Evolutionary conservation across 2,329 filamentous ascomycete genomes (phyloP), one percentile per base, ranked within the genome.

Genomic region (Monosporascus cannonballus): DNA sequence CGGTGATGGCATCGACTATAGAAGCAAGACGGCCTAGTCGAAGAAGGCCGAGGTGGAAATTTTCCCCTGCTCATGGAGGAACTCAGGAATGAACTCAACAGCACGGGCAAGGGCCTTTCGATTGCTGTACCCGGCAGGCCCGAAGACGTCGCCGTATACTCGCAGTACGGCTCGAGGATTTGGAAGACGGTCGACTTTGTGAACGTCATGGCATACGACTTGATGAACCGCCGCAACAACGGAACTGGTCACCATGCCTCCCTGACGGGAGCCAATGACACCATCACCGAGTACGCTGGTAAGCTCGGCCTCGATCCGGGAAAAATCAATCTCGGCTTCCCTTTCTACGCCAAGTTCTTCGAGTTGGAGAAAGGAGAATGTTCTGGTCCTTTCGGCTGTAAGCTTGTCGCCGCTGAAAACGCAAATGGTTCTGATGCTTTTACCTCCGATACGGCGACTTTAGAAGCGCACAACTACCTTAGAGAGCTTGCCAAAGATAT

Each of bases 121-220:
- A 81, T 86, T 39, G 85, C 86, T 3, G 83, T 86, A 0, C 86
- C 86, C 0, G 86, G 81, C 2, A 75, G 81, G 17, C 71, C 74
- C 39, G 70, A 71, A 15, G 86, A 89, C 61, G 86, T 89, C 81
- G 77, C 89, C 4, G 85, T 83, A n/a, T 89, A 81, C 63, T 85
- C 77, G 0, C 67, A 76, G 24, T 79, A 80, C 7, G 73, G 83
- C 0, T 81, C 82, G 1, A 69, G 74, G 52, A 86, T 89, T 58
- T 80, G 79, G 71, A 64, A 71, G 14, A 73, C 75, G 1, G 76
- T 88, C 18, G 84, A 89, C 64, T 85, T 83, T 61, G 73, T 89
- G 62, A 89, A 89, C 62, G 48, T 89, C 57, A 89, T 89, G 85
- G 77, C 79, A 8, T 89, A 89, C 65, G 86, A 90, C 63, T 65